phyloP scores from a whole-genome alignment of 1,139 yeast species.

The Saccharomyces hybrid region DNA sequence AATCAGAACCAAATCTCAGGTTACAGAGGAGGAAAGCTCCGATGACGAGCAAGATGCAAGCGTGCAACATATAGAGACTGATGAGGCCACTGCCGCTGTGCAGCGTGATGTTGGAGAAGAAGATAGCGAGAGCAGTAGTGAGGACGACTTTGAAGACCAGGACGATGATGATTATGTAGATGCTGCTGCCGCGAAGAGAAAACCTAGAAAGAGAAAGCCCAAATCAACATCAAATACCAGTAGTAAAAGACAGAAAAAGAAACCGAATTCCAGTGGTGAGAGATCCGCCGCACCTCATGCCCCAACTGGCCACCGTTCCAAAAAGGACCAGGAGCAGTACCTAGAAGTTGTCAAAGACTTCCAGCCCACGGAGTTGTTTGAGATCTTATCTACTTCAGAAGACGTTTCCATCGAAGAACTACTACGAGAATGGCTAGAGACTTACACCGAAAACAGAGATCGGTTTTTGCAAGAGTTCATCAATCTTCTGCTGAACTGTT shows the following conservation, averaged over 20 bases:
- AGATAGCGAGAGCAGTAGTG: neutral
- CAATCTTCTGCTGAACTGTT: constrained; percentile 59
- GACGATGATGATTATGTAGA: constrained; percentile 6
- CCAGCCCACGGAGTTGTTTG: constrained; percentile 48
- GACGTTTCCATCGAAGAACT: constrained; percentile 49
- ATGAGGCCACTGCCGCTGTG: constrained; percentile 1
- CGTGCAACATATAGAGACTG: constrained; percentile 3
- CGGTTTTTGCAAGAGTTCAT: constrained; percentile 53
- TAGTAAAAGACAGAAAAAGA: neutral
- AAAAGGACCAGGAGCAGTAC: constrained; percentile 25
- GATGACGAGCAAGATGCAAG: neutral
- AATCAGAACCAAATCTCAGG: neutral
- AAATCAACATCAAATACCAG: neutral
- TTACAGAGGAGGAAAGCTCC: neutral
- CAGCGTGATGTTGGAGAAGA: constrained; percentile 1
- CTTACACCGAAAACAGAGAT: constrained; percentile 39
- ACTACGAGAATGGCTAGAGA: constrained; percentile 65
- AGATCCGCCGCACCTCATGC: neutral
- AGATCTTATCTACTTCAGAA: constrained; percentile 47
- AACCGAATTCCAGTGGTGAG: neutral
- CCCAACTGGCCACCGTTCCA: constrained; percentile 7
- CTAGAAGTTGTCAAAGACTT: constrained; percentile 35
- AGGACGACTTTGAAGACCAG: neutral
- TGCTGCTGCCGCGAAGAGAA: neutral
- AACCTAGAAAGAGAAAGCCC: neutral